Percentiles rank a stretch among this genome's conserved stretches.
Conservation (phyloP, 495 filamentous ascomycete genomes). For the Bacidia gigantensis region DNA sequence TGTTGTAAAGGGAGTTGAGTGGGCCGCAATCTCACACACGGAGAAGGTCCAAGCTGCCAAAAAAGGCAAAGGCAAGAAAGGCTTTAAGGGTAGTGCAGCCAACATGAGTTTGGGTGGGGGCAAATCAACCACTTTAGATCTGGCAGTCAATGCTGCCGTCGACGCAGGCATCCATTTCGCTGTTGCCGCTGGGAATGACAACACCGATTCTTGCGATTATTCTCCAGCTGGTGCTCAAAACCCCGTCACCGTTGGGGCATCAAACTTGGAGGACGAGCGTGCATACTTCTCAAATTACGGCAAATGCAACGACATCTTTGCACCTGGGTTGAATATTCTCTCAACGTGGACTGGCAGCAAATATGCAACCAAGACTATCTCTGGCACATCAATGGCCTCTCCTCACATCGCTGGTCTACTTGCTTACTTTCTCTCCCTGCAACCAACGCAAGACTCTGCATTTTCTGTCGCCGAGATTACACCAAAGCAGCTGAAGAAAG, state of each 20-base stretch:
- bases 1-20: slow-evolving; percentile 96
- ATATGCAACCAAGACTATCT: slow-evolving; percentile 92
- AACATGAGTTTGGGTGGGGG: slow-evolving; percentile 99
- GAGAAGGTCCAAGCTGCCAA: slow-evolving; percentile 63
- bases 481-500: slow-evolving; percentile 85
- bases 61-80: slow-evolving; percentile 66
- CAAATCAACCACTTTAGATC: slow-evolving; percentile 79
- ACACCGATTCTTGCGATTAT: slow-evolving; percentile 97
- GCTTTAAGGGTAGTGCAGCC: slow-evolving; percentile 95
- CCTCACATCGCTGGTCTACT: slow-evolving; percentile 93
- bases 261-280: slow-evolving; percentile 83
- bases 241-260: slow-evolving; percentile 93
- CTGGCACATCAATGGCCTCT: slow-evolving; percentile 98
- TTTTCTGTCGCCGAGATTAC: slow-evolving; percentile 82
- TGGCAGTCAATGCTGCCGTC: slow-evolving; percentile 88
- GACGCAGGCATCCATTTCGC: slow-evolving; percentile 87
- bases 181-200: slow-evolving; percentile 96
- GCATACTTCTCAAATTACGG: slow-evolving; percentile 99
- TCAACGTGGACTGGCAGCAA: slow-evolving; percentile 98
- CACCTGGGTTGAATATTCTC: slow-evolving; percentile 88
- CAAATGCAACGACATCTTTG: slow-evolving; percentile 99
- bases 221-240: slow-evolving; percentile 90
- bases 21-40: slow-evolving; percentile 66
- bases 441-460: slow-evolving; percentile 74
- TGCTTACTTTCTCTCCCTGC: slow-evolving; percentile 94